Percentiles rank a stretch among this genome's conserved stretches.
Conservation (phyloP, 768 basidiomycete species). For the Lactifluus volemus region DNA sequence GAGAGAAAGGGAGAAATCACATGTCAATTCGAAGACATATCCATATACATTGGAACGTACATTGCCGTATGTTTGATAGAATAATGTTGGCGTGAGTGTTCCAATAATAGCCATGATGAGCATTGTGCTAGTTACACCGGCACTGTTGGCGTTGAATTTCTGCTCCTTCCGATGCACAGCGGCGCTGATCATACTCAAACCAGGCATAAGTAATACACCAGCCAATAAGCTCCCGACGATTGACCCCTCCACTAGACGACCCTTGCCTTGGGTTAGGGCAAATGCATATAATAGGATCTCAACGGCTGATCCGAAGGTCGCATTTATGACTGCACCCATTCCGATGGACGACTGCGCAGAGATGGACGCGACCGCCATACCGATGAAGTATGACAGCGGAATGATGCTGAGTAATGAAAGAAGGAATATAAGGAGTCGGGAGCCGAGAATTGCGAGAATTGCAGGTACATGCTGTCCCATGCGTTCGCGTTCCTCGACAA, state of each 20-base stretch:
- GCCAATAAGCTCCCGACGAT: slow-evolving; percentile 94
- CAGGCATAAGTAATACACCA: slow-evolving; percentile 95
- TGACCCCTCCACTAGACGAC: slow-evolving; percentile 91
- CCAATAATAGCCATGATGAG: slow-evolving; percentile 99
- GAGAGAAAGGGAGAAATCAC: not conserved
- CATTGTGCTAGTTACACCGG: slow-evolving; percentile 98
- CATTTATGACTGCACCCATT: slow-evolving; percentile 99
- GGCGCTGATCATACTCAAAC: slow-evolving; percentile 88
- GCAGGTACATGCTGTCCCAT: slow-evolving; percentile 50
- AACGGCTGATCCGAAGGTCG: slow-evolving; percentile 96
- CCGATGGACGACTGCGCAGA: slow-evolving; percentile 98
- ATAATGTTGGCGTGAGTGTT: slow-evolving; percentile 87
- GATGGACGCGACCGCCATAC: slow-evolving; percentile 98
- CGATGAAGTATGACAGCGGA: slow-evolving; percentile 97
- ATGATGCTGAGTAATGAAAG: slow-evolving; percentile 86
- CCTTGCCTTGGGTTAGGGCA: slow-evolving; percentile 84
- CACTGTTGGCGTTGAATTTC: slow-evolving; percentile 98
- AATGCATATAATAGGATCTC: slow-evolving; percentile 92
- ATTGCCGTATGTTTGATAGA: slow-evolving; percentile 97
- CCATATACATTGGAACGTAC: slow-evolving; percentile 40
- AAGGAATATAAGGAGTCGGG: slow-evolving; percentile 73
- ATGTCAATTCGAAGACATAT: slow-evolving; percentile 7
- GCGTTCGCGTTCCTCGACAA: slow-evolving; percentile 52
- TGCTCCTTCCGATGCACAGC: slow-evolving; percentile 90
- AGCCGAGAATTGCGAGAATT: slow-evolving; percentile 60